These are phyloP conservation scores for Sarocladium brachiariae DNA, from an alignment of 2,329 filamentous ascomycete species.

Conservation along the genomic window DNA sequence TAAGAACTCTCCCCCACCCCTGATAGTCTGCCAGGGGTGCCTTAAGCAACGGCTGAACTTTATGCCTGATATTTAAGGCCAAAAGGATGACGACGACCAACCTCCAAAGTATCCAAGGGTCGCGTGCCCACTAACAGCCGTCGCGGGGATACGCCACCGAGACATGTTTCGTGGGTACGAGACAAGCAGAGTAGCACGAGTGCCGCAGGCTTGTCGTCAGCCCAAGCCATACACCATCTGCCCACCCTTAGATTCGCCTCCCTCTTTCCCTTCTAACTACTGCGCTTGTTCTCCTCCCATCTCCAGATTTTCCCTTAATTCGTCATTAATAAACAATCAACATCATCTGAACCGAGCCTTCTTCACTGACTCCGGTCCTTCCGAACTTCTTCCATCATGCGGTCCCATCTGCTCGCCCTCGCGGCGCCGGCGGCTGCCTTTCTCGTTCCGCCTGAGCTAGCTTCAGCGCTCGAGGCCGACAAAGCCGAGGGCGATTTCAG, in stretches of 20 bases:
- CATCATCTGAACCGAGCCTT: not conserved
- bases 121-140: conserved; percentile 6
- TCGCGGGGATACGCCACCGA: not conserved
- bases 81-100: not conserved
- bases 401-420: conserved; percentile 25
- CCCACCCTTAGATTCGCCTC: conserved; percentile 3
- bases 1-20: no score
- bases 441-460: conserved; percentile 46
- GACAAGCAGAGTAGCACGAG: not conserved
- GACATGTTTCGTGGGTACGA: conserved; percentile 6
- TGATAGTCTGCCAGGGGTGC: no score
- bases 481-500: conserved; percentile 36
- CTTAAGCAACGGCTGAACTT: no score
- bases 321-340: not conserved
- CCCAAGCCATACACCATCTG: not conserved
- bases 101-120: not conserved
- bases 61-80: not conserved
- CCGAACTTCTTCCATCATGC: conserved; percentile 19
- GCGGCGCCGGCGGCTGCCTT: conserved; percentile 37
- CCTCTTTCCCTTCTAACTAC: not conserved
- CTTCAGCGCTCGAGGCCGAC: conserved; percentile 19
- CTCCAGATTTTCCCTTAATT: not conserved
- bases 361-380: not conserved
- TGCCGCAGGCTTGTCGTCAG: not conserved
- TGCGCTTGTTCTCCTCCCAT: no score